A percentile compares a stretch with the other conserved stretches of the same genome.
These are phyloP conservation scores for Kodamaea alishanica DNA, from an alignment of 1,139 yeast species.

Conservation along the genomic window DNA sequence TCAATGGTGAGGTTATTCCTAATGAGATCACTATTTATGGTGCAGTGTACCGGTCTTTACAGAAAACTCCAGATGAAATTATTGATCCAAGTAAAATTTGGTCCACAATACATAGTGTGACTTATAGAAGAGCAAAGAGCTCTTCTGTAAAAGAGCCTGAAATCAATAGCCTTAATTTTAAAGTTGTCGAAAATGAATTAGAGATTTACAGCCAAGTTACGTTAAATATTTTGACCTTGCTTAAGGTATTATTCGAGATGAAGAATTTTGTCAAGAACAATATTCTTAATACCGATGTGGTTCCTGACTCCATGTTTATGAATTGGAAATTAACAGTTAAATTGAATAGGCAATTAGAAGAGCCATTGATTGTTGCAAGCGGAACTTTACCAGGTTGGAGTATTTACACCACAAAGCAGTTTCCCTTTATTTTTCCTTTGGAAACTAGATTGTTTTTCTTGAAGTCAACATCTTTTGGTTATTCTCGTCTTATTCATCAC, in stretches of 20 bases:
- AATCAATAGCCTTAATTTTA: constrained; percentile 13
- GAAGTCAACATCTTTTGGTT: constrained; percentile 89
- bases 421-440: constrained; percentile 81
- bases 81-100: constrained; percentile 54
- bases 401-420: constrained; percentile 63
- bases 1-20: constrained; percentile 61
- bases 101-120: constrained; percentile 52
- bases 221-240: constrained; percentile 49
- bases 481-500: constrained; percentile 74
- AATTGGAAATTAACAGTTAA: constrained; percentile 87
- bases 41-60: constrained; percentile 59
- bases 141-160: constrained; percentile 15
- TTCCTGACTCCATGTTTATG: constrained; percentile 51
- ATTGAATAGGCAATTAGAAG: constrained; percentile 82
- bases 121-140: constrained; percentile 41
- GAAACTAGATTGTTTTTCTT: constrained; percentile 75
- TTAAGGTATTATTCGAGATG: constrained; percentile 51
- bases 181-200: constrained; percentile 29
- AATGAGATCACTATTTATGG: constrained; percentile 76
- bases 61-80: constrained; percentile 34
- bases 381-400: constrained; percentile 89
- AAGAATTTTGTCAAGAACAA: constrained; percentile 35
- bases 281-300: constrained; percentile 12
- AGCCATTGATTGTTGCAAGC: constrained; percentile 83
- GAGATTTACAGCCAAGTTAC: constrained; percentile 44